Conservation (phyloP, 73 alveolate genomes). For the Symbiodinium pilosum region DNA sequence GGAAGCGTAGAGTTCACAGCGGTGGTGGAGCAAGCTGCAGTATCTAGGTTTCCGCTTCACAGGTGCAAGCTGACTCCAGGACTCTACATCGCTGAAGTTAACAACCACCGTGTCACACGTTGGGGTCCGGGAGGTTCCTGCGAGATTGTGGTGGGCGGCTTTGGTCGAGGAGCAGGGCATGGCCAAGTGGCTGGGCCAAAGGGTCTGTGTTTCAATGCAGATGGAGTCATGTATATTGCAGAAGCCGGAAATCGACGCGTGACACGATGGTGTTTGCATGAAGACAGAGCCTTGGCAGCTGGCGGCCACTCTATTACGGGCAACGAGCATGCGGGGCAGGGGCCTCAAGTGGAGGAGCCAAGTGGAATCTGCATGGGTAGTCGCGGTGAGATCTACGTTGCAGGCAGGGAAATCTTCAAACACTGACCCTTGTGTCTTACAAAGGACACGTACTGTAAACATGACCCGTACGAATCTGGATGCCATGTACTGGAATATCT, state of each 20-base stretch:
- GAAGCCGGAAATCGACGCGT: conserved; percentile 45
- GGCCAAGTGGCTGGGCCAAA: conserved; percentile 69
- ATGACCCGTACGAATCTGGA: too few relatives aligned
- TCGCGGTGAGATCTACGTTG: conserved; percentile 15
- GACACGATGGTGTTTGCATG: conserved; percentile 3
- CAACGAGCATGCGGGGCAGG: neutral
- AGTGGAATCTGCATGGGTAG: conserved; percentile 2
- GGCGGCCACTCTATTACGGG: neutral
- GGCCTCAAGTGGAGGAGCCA: conserved; percentile 30
- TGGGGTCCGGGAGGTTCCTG: neutral
- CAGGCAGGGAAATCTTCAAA: too few relatives aligned
- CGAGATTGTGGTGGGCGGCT: conserved; percentile 41
- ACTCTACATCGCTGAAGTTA: conserved; percentile 26
- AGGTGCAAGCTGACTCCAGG: conserved; percentile 8
- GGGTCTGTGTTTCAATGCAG: neutral
- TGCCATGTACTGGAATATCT: too few relatives aligned
- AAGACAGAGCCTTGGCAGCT: neutral
- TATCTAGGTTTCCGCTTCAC: neutral
- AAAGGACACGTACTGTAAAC: too few relatives aligned
- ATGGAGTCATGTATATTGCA: neutral
- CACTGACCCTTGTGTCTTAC: too few relatives aligned
- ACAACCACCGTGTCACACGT: conserved; percentile 72
- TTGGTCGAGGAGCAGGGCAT: conserved; percentile 22
- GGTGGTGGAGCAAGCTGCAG: neutral
- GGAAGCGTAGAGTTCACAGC: neutral